Evolutionary conservation across 108 stramenopile species (phyloP), one percentile per base, ranked within the genome.

Genomic region (Cyclotella baltica): DNA sequence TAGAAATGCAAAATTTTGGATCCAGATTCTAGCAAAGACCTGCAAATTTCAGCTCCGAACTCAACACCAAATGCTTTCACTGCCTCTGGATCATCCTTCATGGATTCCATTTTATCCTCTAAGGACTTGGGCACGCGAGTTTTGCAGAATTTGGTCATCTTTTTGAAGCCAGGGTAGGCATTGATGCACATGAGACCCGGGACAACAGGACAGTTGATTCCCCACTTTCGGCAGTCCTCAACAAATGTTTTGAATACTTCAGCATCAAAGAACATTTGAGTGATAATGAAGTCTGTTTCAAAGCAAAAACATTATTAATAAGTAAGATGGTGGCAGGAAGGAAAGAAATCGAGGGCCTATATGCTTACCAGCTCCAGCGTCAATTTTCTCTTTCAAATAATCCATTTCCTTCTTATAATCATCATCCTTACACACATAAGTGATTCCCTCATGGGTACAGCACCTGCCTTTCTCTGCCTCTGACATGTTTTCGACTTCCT

Each of bases 141-240:
- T 83, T 97, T 98, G 94, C 99, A 99, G 76, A 99, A 97, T 75
- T 93, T 91, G 1, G 93, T 96, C 99, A 99, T 99, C 77, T 97
- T 98, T 76, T 86, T 86, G 75, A 98, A 99, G 19, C 99, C 99
- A 29, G 93, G 94, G 72, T 91, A 97, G 38, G 94, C 94, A 69
- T 98, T 98, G 76, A 99, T 94, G 73, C 98, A 97, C 99, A 99
- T 99, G 70, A 99, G 85, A 25, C 99, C 99, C 18, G 99, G 99
- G 15, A 99, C 90, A 37, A 99, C 75, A 11, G 98, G 98, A 58
- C 92, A 95, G 34, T 81, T 76, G 67, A 99, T 99, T 55, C 98
- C 99, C 84, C 81, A 89, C 36, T 62, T 76, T 29, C 91, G 80
- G 86, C 99, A 99, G 62, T 95, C 97, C 58, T 95, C 72, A 46